Conservation (phyloP, 2,329 filamentous ascomycete species). For the Orbilia brochopaga region DNA sequence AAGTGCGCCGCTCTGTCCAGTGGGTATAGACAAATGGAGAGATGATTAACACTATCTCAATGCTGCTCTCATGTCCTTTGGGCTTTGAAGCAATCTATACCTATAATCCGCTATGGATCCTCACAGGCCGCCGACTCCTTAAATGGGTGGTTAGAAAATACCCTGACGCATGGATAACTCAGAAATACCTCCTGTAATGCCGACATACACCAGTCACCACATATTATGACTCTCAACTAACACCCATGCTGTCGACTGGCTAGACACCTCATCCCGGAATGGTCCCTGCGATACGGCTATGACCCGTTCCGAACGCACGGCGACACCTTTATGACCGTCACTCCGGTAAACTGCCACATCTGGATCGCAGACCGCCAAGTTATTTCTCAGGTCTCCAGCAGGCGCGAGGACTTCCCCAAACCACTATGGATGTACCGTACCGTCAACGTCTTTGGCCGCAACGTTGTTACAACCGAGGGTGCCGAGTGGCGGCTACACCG, state of each 20-base stretch:
- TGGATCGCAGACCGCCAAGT: conserved; percentile 55
- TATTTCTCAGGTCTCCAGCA: conserved; percentile 53
- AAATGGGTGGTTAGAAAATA: conserved; percentile 41
- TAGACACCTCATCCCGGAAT: conserved; percentile 67
- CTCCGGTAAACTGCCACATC: conserved; percentile 50
- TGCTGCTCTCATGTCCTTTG: not conserved
- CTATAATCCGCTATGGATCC: conserved; percentile 35
- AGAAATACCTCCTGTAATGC: conserved; percentile 44
- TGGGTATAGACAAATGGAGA: not conserved
- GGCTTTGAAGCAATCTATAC: conserved; percentile 17
- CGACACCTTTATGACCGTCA: conserved; percentile 55
- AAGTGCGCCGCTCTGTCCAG: conserved; percentile 29
- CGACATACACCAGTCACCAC: conserved; percentile 24
- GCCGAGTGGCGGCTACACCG: conserved; percentile 56
- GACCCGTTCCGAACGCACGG: conserved; percentile 66
- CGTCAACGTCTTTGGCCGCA: conserved; percentile 56
- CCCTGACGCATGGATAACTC: conserved; percentile 46
- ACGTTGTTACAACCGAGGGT: conserved; percentile 56
- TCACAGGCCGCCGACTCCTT: conserved; percentile 50
- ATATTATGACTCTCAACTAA: not conserved
- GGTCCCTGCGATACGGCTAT: conserved; percentile 65
- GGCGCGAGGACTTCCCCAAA: conserved; percentile 56
- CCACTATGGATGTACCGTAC: conserved; percentile 55
- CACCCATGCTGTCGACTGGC: not conserved
- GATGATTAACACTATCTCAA: not conserved